These are phyloP conservation scores for Handroanthus guayacan DNA, from an alignment of 257 asterid species.

Conservation along the genomic window DNA sequence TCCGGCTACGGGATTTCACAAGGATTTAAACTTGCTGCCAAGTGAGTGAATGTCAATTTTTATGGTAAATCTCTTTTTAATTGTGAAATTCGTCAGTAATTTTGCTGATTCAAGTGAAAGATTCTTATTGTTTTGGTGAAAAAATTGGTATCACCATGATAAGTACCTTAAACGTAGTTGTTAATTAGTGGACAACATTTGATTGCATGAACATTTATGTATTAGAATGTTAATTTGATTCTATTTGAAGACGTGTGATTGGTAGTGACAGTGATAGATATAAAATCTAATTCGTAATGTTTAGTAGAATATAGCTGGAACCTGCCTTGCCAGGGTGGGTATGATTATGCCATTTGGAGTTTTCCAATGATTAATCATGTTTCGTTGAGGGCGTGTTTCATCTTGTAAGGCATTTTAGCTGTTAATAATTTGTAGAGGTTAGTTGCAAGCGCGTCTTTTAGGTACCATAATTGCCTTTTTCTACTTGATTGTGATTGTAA, in stretches of 20 bases:
- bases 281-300: not conserved
- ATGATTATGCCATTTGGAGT: slow-evolving; percentile 15
- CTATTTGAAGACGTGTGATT: slow-evolving; percentile 9
- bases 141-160: not conserved
- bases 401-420: slow-evolving; percentile 2
- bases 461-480: not conserved
- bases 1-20: slow-evolving; percentile 56
- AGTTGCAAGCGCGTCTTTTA: slow-evolving; percentile 3
- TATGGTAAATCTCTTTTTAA: not conserved
- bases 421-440: not conserved
- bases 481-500: not conserved
- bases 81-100: slow-evolving; percentile 6
- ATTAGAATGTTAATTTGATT: slow-evolving; percentile 6
- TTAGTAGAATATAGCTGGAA: slow-evolving; percentile 19
- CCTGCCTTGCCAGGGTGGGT: slow-evolving; percentile 24
- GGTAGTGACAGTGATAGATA: slow-evolving; percentile 27
- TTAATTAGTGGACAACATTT: not conserved
- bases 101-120: slow-evolving; percentile 10
- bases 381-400: not conserved
- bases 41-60: slow-evolving; percentile 53
- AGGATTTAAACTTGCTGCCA: slow-evolving; percentile 78
- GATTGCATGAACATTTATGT: not conserved
- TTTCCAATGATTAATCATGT: slow-evolving; percentile 8
- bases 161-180: not conserved
- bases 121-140: not conserved